phyloP scores from a whole-genome alignment of 2,329 filamentous ascomycete genomes.

The Setomelanomma holmii region DNA sequence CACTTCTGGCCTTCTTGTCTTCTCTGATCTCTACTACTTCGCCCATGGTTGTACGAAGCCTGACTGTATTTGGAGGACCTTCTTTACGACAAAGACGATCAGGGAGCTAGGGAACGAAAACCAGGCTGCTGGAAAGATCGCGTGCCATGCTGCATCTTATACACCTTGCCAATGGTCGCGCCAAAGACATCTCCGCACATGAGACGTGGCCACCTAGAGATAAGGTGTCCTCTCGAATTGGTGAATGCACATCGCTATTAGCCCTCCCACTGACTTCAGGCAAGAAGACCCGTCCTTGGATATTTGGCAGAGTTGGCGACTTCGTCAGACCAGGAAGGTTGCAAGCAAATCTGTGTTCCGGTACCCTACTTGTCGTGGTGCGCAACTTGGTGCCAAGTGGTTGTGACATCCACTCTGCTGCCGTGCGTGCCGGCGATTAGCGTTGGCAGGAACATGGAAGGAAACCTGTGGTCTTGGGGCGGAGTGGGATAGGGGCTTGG shows the following conservation, averaged over 20 bases:
- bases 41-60: too few relatives aligned
- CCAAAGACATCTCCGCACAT: background rate
- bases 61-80: too few relatives aligned
- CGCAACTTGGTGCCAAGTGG: slow-evolving; percentile 14
- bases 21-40: slow-evolving; percentile 26
- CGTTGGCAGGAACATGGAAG: background rate
- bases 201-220: slow-evolving; percentile 27
- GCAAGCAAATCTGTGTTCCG: slow-evolving; percentile 23
- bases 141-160: slow-evolving; percentile 23
- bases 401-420: slow-evolving; percentile 1
- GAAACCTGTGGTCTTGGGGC: slow-evolving; percentile 6
- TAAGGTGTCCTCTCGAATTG: slow-evolving; percentile 20
- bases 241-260: background rate
- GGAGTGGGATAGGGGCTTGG: slow-evolving; percentile 18
- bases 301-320: slow-evolving; percentile 28
- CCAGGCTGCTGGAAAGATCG: slow-evolving; percentile 1
- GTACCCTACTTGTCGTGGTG: slow-evolving; percentile 27
- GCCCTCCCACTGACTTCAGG: background rate
- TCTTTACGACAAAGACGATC: too few relatives aligned
- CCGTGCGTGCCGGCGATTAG: slow-evolving; percentile 7
- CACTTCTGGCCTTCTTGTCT: slow-evolving; percentile 6
- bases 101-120: background rate
- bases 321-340: slow-evolving; percentile 26
- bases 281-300: slow-evolving; percentile 18
- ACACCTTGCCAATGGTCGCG: slow-evolving; percentile 1